phyloP scores from a whole-genome alignment of 169 alveolate species.

The Eimeria necatrix region DNA sequence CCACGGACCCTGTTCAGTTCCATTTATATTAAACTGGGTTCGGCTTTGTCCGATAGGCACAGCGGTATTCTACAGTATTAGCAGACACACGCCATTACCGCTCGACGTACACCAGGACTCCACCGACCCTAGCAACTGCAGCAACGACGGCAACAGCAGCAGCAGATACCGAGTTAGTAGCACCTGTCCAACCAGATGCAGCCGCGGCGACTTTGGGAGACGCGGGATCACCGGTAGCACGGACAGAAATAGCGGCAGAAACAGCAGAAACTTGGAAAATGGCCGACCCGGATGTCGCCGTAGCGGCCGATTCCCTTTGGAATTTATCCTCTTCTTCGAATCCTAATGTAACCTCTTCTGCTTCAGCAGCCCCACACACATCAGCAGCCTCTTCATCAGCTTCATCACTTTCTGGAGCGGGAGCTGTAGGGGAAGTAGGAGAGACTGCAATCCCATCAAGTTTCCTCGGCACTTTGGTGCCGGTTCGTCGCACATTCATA shows the following conservation, averaged over 20 bases:
- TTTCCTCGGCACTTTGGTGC: constrained; percentile 53
- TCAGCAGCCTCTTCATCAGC: constrained; percentile 26
- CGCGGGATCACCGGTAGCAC: neutral
- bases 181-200: neutral
- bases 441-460: constrained; percentile 17
- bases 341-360: neutral
- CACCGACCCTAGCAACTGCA: neutral
- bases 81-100: neutral
- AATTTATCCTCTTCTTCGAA: neutral
- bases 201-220: neutral
- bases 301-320: neutral
- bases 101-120: neutral
- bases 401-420: neutral
- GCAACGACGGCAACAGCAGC: neutral
- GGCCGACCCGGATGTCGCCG: neutral
- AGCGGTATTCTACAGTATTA: neutral
- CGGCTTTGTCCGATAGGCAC: no score
- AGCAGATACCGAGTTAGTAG: neutral
- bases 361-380: neutral
- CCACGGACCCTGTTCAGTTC: no score
- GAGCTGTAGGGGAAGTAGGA: neutral
- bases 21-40: no score
- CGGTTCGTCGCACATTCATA: constrained; percentile 76
- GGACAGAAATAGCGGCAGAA: neutral
- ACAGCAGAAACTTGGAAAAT: neutral